These are phyloP conservation scores for Galium porrigens DNA, from an alignment of 305 asterid genomes.

Conservation along the genomic window DNA sequence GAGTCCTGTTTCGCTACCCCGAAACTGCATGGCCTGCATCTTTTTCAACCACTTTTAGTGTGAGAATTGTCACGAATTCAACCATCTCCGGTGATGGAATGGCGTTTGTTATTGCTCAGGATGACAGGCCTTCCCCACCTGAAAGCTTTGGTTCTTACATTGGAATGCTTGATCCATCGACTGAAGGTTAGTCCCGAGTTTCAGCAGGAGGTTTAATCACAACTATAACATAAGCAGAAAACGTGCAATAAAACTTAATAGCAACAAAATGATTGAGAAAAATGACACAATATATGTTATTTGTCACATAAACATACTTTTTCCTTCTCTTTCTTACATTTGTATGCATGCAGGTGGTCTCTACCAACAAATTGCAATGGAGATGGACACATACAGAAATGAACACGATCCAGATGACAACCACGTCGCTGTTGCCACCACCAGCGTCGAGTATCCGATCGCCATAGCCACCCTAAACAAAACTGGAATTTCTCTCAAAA, in stretches of 20 bases:
- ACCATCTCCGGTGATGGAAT: slow-evolving; percentile 38
- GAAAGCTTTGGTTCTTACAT: slow-evolving; percentile 47
- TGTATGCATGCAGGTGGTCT: slow-evolving; percentile 24
- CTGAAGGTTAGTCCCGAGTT: slow-evolving; percentile 28
- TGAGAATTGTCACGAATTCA: slow-evolving; percentile 27
- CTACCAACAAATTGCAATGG: slow-evolving; percentile 40
- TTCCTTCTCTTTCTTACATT: background rate
- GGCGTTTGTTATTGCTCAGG: slow-evolving; percentile 45
- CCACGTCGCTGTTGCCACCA: slow-evolving; percentile 41
- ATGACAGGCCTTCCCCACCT: slow-evolving; percentile 39
- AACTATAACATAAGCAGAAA: background rate
- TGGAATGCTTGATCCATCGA: slow-evolving; percentile 51
- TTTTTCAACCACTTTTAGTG: slow-evolving; percentile 38
- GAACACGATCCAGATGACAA: slow-evolving; percentile 36
- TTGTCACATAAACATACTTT: no score
- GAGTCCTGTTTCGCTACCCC: slow-evolving; percentile 39
- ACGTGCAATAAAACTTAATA: background rate
- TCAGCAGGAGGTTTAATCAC: background rate
- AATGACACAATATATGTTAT: no score
- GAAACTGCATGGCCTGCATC: slow-evolving; percentile 42
- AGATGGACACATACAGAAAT: slow-evolving; percentile 41
- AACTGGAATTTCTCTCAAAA: slow-evolving; percentile 31
- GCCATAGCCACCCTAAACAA: slow-evolving; percentile 34
- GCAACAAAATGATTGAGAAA: no score
- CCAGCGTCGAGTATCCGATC: slow-evolving; percentile 31